Evolutionary conservation across 371 early-diverging fungal species (phyloP).

Genomic region (Coemansia sp.): DNA sequence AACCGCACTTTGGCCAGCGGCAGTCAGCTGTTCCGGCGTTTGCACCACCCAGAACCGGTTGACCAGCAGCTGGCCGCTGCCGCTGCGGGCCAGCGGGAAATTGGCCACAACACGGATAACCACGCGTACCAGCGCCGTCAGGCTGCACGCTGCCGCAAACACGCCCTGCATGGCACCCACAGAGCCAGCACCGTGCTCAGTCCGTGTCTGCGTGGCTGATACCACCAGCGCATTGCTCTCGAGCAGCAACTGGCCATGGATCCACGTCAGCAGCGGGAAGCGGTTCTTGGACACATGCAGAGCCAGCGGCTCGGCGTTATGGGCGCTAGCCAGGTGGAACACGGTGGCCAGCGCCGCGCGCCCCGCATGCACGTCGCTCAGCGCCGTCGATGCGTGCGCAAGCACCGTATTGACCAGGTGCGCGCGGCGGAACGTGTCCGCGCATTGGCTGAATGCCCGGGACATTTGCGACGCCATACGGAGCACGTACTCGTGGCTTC

Average conservation of each 20-base stretch:
- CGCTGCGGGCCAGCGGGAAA: constrained; percentile 16
- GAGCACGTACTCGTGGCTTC: constrained; percentile 26
- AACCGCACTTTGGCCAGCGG: constrained; percentile 26
- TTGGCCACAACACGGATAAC: constrained; percentile 30
- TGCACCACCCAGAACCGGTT: constrained; percentile 41
- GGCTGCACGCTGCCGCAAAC: constrained; percentile 17
- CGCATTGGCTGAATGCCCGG: constrained; percentile 21
- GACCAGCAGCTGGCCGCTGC: constrained; percentile 2
- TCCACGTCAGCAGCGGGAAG: constrained; percentile 38
- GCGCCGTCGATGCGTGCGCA: constrained; percentile 28
- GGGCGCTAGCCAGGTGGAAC: constrained; percentile 30
- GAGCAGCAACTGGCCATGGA: constrained; percentile 31
- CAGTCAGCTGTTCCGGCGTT: constrained; percentile 15
- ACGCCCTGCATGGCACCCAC: constrained; percentile 1
- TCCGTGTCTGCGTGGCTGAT: background rate
- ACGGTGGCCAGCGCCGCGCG: constrained; percentile 26
- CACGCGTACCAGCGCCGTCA: constrained; percentile 35
- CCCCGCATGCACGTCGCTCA: constrained; percentile 42
- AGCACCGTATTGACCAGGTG: constrained; percentile 21
- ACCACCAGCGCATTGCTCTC: constrained; percentile 27
- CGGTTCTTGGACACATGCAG: constrained; percentile 30
- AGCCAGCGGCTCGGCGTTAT: constrained; percentile 19
- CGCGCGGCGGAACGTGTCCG: constrained; percentile 16
- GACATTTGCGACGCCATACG: constrained; percentile 37
- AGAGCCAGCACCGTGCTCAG: background rate